Evolutionary conservation across 805 yeast species (phyloP), one percentile per base, ranked within the genome.

Genomic region (Candida hispaniensis): DNA sequence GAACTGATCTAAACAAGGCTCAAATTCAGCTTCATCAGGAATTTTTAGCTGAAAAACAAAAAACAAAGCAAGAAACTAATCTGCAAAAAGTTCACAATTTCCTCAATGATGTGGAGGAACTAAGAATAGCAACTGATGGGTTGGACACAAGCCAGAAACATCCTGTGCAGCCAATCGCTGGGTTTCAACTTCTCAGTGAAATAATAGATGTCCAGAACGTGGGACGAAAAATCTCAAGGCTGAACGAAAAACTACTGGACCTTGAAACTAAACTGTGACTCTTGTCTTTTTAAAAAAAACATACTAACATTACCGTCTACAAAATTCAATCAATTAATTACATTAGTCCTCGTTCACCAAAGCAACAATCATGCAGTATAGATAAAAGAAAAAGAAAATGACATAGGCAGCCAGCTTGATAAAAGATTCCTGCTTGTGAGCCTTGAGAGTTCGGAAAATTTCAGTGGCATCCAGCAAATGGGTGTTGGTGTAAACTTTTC

Each of bases 401-500:
- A 88, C 68, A 56, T 83, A 88, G 72, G 82, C 85, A 7, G 91
- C 95, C 49, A 91, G 71, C 60, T 88, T 88, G 58, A 81, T 61
- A 55, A 86, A 85, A 42, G 83, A 71, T 62, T 86, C 97, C 58
- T 79, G 80, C 72, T 91, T 88, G 65, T 86, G 94, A 54, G 79
- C 81, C 49, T 82, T 71, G 53, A 88, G 71, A 25, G 96, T 86
- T 66, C 97, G 74, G 64, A 91, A 91, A 51, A 88, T 91, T 60
- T 88, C 96, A 26, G 98, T 88, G 41, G 97, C 97, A 59, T 91
- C 98, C 57, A 86, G 73, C 44, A 81, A 64, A 56, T 88, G 86
- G 56, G 76, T 75, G 60, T 82, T 83, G 49, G 71, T 73, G 58
- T 76, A 60, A 51, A 82, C 71, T 59, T 81, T 81, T 64, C 79